phyloP scores from a whole-genome alignment of 148 eudicot species.

The Rhododendron mucronatum region DNA sequence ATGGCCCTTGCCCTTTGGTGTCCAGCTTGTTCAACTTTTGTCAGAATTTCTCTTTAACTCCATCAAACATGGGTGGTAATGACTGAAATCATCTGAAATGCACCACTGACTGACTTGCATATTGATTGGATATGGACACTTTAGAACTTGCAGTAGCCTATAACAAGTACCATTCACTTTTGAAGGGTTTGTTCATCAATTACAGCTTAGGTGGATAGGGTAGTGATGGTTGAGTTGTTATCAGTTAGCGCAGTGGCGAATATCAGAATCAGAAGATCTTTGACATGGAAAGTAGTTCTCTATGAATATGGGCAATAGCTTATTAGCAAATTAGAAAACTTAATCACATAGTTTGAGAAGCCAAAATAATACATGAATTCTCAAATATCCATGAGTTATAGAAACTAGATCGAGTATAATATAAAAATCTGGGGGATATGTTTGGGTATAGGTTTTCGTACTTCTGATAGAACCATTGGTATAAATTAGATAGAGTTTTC shows the following conservation, averaged over 20 bases:
- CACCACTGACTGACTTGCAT: background rate
- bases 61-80: background rate
- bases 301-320: background rate
- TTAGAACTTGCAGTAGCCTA: background rate
- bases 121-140: background rate
- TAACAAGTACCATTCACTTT: background rate
- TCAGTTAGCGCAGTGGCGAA: background rate
- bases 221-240: background rate
- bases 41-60: background rate
- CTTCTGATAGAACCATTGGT: background rate
- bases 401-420: background rate
- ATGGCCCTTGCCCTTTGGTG: background rate
- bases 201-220: background rate
- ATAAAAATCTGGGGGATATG: background rate
- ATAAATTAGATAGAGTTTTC: background rate
- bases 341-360: background rate
- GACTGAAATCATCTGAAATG: background rate
- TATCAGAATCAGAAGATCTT: background rate
- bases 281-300: background rate
- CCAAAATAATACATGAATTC: background rate
- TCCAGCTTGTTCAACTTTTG: background rate
- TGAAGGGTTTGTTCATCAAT: slow-evolving; percentile 6
- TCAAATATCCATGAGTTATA: background rate
- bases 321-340: background rate
- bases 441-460: background rate